phyloP scores from a whole-genome alignment of 2,329 filamentous ascomycete genomes.

The Cercospora berteroae region DNA sequence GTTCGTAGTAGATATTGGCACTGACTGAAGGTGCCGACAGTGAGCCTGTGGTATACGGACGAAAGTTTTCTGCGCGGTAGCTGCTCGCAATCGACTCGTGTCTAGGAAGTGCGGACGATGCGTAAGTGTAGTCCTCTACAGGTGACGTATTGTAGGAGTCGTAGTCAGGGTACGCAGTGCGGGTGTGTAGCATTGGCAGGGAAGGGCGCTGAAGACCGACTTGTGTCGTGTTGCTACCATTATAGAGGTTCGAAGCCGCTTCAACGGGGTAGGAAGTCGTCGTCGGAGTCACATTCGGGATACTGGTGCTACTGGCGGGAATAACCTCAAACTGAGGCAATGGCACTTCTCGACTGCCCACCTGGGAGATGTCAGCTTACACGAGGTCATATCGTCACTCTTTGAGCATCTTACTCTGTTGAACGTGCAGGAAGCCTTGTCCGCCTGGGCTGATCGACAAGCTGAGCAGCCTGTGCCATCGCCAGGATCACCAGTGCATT shows the following conservation, averaged over 20 bases:
- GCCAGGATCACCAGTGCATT: conserved; percentile 82
- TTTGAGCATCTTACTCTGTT: conserved; percentile 55
- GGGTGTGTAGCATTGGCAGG: conserved; percentile 29
- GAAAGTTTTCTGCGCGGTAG: conserved; percentile 31
- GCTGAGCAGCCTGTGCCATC: conserved; percentile 77
- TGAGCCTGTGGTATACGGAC: conserved; percentile 30
- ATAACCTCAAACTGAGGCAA: conserved; percentile 22
- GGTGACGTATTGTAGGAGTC: conserved; percentile 34
- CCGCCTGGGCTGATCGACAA: conserved; percentile 71
- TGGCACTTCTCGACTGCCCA: conserved; percentile 22
- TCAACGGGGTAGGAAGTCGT: conserved; percentile 20
- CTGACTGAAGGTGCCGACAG: conserved; percentile 29
- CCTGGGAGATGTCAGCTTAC: conserved; percentile 16
- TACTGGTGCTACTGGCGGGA: conserved; percentile 14
- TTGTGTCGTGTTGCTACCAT: conserved; percentile 15
- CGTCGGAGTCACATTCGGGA: conserved; percentile 10
- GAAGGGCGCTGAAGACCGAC: conserved; percentile 26
- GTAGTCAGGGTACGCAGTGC: conserved; percentile 30
- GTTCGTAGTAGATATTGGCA: conserved; percentile 32
- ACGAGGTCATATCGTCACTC: background rate
- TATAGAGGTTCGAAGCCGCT: conserved; percentile 15
- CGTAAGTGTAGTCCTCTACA: conserved; percentile 33
- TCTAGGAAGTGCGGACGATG: conserved; percentile 25
- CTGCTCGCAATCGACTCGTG: conserved; percentile 31
- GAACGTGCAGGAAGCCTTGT: conserved; percentile 67